phyloP scores from a whole-genome alignment of 176 grass and related monocot genomes.

The Urochloa ruziziensis region DNA sequence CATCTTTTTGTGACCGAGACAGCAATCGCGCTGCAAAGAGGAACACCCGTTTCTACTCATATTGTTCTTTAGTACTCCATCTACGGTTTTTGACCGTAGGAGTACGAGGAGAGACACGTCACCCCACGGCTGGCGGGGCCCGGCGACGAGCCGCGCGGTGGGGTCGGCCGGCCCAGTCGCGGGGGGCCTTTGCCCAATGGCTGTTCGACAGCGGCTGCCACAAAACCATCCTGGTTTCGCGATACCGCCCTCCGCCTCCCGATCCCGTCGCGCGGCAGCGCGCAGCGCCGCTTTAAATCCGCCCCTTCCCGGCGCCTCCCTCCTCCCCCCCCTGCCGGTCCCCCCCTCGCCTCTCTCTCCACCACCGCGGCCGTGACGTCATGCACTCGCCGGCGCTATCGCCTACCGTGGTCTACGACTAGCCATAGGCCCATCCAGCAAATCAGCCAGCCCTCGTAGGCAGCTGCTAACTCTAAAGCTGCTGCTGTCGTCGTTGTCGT shows the following conservation, averaged over 20 bases:
- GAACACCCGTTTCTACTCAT: too few relatives aligned
- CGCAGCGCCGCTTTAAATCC: constrained; percentile 33
- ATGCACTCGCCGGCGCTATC: background rate
- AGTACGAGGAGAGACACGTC: background rate
- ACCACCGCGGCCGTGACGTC: background rate
- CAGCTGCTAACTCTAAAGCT: background rate
- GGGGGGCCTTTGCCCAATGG: constrained; percentile 8
- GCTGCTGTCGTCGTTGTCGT: background rate
- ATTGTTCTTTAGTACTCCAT: too few relatives aligned
- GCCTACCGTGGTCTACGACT: background rate
- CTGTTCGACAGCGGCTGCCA: constrained; percentile 24
- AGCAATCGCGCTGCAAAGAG: too few relatives aligned
- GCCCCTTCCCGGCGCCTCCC: background rate
- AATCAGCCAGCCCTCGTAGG: background rate
- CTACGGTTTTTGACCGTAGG: too few relatives aligned
- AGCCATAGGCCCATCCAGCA: background rate
- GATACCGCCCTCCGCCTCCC: constrained; percentile 3
- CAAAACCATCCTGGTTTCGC: constrained; percentile 29
- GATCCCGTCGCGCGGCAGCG: constrained; percentile 19
- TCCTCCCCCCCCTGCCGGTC: background rate
- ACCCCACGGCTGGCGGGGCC: background rate
- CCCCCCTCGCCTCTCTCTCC: background rate
- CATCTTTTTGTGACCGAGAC: too few relatives aligned
- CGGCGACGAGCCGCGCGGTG: background rate
- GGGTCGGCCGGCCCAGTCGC: background rate